Evolutionary conservation across 2,329 filamentous ascomycete species (phyloP), one percentile per base, ranked within the genome.

Genomic region (Cladosporium cucumerinum): DNA sequence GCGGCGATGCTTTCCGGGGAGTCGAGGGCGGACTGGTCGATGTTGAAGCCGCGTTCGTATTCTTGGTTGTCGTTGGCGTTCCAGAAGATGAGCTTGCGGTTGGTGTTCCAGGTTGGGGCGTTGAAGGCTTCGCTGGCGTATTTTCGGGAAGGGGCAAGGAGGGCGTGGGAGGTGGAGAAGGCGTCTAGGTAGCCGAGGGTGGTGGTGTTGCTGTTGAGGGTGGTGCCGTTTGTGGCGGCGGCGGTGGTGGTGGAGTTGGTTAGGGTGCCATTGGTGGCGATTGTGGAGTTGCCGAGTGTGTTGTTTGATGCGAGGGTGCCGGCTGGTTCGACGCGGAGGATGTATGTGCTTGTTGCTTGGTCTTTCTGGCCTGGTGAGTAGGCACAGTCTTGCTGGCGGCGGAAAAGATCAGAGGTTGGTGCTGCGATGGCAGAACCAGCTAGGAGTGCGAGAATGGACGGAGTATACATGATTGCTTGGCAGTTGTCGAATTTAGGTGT

Each of bases 171-270:
- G 28, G 62, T 59, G 62, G 25, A 43, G 55, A 64, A 52, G 46
- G 62, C 62, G 57, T 64, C 57, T 30, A 64, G 62, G 54, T 58
- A 64, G 55, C 62, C 62, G 23, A 64, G 62, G 39, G 61, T 26
- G 8, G 26, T 36, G 54, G 28, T 36, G 39, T 26, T 43, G 54
- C 5, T 21, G 36, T 23, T 26, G 39, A 21, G 48, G 21, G 39
- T n/a, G 23, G 52, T 58, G 52, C 14, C 14, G 48, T 62, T 52
- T n/a, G 36, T 30, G 46, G 48, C 8, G 30, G 30, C 18, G 32
- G 21, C 30, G 36, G 52, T 63, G 21, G 52, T 63, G 21, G 52
- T 58, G 52, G 26, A 43, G 51, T 32, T 63, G 36, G 34, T 21
- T 8, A 61, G 46, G 14, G 59, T 26, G 11, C 25, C 28, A 18